Evolutionary conservation across 2,329 filamentous ascomycete genomes (phyloP).

Genomic region (Ophiocordyceps camponoti-leonardi): DNA sequence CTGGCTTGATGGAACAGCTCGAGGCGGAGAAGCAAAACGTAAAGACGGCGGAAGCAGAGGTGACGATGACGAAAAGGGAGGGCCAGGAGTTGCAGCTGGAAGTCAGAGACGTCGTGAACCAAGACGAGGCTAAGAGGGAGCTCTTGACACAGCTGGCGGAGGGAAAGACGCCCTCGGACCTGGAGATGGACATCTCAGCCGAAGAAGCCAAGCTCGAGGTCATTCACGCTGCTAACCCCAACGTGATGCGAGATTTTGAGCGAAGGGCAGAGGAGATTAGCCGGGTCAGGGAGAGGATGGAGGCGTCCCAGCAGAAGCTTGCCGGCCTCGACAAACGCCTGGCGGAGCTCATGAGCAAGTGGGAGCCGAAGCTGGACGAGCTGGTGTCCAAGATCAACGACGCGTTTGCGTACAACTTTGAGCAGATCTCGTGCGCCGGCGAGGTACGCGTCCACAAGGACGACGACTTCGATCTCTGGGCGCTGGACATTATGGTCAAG

Average conservation of each 20-base stretch:
- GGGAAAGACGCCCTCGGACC: conserved; percentile 39
- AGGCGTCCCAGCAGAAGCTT: conserved; percentile 35
- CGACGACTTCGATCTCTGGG: conserved; percentile 87
- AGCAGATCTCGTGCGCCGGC: conserved; percentile 84
- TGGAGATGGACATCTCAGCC: conserved; percentile 57
- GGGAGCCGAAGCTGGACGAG: conserved; percentile 70
- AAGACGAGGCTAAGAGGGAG: conserved; percentile 20
- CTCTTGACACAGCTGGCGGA: conserved; percentile 25
- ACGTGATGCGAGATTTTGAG: conserved; percentile 63
- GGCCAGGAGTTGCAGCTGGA: conserved; percentile 13
- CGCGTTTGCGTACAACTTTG: conserved; percentile 85
- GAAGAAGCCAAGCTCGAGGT: conserved; percentile 63
- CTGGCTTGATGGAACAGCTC: conserved; percentile 35
- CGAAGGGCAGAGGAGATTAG: conserved; percentile 54
- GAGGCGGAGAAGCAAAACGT: conserved; percentile 24
- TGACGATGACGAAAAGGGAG: conserved; percentile 17
- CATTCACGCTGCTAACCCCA: conserved; percentile 60
- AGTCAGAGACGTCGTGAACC: conserved; percentile 21
- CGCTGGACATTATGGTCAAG: conserved; percentile 84
- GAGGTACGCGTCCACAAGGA: conserved; percentile 81
- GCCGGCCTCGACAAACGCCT: conserved; percentile 41
- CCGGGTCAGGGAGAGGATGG: conserved; percentile 38
- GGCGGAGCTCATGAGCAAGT: conserved; percentile 46
- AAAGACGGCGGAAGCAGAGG: conserved; percentile 18
- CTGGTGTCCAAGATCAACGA: conserved; percentile 70